Evolutionary conservation across 768 basidiomycete species (phyloP).

Genomic region (Leccinum aurantiacum): DNA sequence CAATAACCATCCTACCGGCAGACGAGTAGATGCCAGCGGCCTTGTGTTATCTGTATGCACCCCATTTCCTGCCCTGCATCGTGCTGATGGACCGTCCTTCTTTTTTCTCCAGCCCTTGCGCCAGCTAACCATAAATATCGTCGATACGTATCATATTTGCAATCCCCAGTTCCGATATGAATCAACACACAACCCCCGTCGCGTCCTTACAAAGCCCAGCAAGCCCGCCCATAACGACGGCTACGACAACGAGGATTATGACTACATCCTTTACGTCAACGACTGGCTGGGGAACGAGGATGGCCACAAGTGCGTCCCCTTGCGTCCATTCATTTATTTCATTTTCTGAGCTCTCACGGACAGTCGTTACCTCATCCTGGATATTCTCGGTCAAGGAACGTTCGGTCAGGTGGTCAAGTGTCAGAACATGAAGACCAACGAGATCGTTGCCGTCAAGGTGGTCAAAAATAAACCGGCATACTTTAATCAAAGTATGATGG

Average conservation of each 20-base stretch:
- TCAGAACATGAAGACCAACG: conserved; percentile 99
- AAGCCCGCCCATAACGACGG: conserved; percentile 96
- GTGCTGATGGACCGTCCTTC: conserved; percentile 5
- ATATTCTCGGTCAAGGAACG: conserved; percentile 97
- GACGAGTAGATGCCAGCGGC: conserved; percentile 77
- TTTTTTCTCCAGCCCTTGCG: conserved; percentile 46
- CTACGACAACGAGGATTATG: conserved; percentile 98
- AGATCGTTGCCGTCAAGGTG: conserved; percentile 98
- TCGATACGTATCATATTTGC: conserved; percentile 92
- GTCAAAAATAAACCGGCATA: conserved; percentile 99
- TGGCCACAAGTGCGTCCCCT: conserved; percentile 78
- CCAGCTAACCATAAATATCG: conserved; percentile 80
- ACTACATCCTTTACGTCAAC: conserved; percentile 99
- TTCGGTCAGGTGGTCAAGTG: conserved; percentile 99
- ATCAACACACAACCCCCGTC: conserved; percentile 88
- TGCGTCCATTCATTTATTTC: background rate
- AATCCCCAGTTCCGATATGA: conserved; percentile 96
- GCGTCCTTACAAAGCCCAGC: conserved; percentile 97
- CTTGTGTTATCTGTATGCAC: conserved; percentile 76
- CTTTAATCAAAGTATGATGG: conserved; percentile 99
- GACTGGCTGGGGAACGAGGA: conserved; percentile 95
- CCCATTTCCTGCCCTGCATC: conserved; percentile 3
- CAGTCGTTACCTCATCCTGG: conserved; percentile 90
- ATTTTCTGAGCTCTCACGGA: conserved; percentile 15
- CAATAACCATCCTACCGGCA: conserved; percentile 58